Evolutionary conservation across 2,329 filamentous ascomycete species (phyloP), one percentile per base, ranked within the genome.

Genomic region (Neofusicoccum laricinum): DNA sequence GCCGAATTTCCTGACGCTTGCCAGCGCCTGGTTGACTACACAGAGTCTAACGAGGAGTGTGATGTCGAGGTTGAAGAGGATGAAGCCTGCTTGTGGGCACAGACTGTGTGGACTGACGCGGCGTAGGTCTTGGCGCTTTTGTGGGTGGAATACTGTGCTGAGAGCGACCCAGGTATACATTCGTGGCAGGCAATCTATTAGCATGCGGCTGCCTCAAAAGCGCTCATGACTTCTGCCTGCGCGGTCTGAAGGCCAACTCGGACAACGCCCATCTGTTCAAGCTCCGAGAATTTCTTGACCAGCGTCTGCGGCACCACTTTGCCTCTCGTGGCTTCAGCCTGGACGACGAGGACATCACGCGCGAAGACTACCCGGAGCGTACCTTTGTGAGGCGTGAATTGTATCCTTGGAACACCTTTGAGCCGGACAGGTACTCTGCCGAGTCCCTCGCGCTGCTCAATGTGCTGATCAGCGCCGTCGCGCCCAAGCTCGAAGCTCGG

Each of bases 401-500:
- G 4, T 89, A 89, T 70, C 82, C 85, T 0, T 89, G 87, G 87
- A 89, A 88, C 67, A 71, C 77, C 15, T 78, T 84, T 68, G 87
- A 89, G 68, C 85, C 85, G 1, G 80, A 88, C 69, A 80, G 87
- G 46, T 83, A 84, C 65, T 80, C 82, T 0, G 71, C 80, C 2
- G 80, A 83, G 48, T 82, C 78, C 6, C 79, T 98, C 25, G 77
- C 83, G 0, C 83, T 89, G 58, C 80, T 98, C 49, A 98, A 98
- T 72, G 76, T 80, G 21, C 82, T 89, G 68, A 82, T 97, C 69
- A 78, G 82, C 30, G 76, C 79, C 2, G 87, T 92, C 63, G 92
- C 93, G 0, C 90, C 92, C 0, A 94, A 92, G 71, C 91, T 94
- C 66, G 90, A 91, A 67, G 90, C 96, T 34, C 85, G 87, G 65